Evolutionary conservation across 768 basidiomycete genomes (phyloP).

Genomic region (Leucosporidium scottii): DNA sequence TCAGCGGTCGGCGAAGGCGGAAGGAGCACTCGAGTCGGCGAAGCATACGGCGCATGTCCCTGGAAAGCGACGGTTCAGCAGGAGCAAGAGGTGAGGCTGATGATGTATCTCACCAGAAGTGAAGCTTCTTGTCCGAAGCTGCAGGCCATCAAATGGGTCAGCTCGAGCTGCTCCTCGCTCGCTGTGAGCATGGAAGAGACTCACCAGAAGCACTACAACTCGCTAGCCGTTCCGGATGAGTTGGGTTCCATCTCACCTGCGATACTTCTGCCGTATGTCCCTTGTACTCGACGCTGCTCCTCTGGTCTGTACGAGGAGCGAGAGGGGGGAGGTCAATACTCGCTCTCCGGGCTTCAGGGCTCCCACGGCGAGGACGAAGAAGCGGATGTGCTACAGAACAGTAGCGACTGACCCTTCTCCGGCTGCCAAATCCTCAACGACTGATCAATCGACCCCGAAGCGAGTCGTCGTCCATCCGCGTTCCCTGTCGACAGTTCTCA

Average conservation of each 20-base stretch:
- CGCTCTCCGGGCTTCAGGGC: background rate
- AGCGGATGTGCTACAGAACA: background rate
- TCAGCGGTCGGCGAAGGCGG: background rate
- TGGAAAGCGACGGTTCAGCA: background rate
- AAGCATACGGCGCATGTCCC: constrained; percentile 8
- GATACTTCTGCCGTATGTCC: constrained; percentile 28
- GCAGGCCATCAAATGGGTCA: background rate
- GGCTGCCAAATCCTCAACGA: constrained; percentile 26
- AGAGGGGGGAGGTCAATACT: background rate
- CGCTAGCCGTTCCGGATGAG: constrained; percentile 24
- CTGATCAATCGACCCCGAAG: constrained; percentile 20
- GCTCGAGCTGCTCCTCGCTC: background rate
- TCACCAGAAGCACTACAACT: constrained; percentile 21
- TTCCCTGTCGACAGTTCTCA: constrained; percentile 25
- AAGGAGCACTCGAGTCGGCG: background rate
- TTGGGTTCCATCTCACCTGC: constrained; percentile 25
- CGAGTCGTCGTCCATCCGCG: constrained; percentile 26
- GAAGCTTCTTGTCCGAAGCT: constrained; percentile 18
- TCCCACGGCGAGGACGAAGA: too few relatives aligned
- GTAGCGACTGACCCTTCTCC: constrained; percentile 22
- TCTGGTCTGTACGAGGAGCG: constrained; percentile 1
- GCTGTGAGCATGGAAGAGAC: background rate
- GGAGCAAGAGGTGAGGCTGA: too few relatives aligned
- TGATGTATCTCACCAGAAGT: constrained; percentile 25
- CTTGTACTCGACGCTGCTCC: constrained; percentile 16